These are phyloP conservation scores for Cotoneaster glaucophyllus DNA, from an alignment of 306 rosid species.

Conservation along the genomic window DNA sequence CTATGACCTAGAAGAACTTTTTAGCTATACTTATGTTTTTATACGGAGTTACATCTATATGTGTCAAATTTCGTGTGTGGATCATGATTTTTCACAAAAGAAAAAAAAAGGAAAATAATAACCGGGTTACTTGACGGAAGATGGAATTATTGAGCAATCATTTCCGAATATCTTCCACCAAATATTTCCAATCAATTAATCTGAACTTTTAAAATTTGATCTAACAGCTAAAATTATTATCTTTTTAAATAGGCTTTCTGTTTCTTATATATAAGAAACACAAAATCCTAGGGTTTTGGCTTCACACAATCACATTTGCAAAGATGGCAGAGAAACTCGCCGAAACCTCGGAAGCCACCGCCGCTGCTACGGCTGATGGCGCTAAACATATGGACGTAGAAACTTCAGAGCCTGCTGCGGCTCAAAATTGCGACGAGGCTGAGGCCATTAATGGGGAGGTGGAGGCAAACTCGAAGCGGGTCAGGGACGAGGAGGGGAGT, in stretches of 20 bases:
- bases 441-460: constrained; percentile 8
- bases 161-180: too few relatives aligned
- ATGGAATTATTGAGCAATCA: too few relatives aligned
- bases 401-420: neutral
- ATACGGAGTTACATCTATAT: too few relatives aligned
- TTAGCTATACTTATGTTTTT: too few relatives aligned
- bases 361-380: neutral
- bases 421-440: neutral
- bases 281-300: constrained; percentile 5
- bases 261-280: neutral
- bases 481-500: constrained; percentile 22
- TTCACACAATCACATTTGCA: neutral
- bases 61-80: too few relatives aligned
- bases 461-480: constrained; percentile 24
- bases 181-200: too few relatives aligned
- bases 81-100: neutral
- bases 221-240: too few relatives aligned
- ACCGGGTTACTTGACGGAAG: neutral
- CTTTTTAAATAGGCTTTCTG: too few relatives aligned
- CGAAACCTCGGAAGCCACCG: neutral
- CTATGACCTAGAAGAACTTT: too few relatives aligned
- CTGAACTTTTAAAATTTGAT: too few relatives aligned
- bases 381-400: constrained; percentile 34
- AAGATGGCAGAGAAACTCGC: constrained; percentile 1
- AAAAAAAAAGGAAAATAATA: neutral